phyloP scores from a whole-genome alignment of 2,329 filamentous ascomycete species.

The Exophiala mesophila region DNA sequence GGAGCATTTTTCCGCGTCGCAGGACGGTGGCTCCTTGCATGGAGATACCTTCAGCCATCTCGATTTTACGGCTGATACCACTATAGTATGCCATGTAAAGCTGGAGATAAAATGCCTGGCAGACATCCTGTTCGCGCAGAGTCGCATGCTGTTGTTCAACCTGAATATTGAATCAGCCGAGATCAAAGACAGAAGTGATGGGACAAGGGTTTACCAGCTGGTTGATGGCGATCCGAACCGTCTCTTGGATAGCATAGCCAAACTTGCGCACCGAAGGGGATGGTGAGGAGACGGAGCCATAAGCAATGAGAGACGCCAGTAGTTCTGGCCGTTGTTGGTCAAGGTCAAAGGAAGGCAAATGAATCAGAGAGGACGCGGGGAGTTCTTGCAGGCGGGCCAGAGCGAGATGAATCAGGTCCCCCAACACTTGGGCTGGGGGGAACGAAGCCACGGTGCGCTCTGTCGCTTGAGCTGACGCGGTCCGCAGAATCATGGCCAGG shows the following conservation, averaged over 20 bases:
- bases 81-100: conserved; percentile 36
- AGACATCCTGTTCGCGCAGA: conserved; percentile 3
- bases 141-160: conserved; percentile 4
- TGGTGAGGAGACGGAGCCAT: conserved; percentile 35
- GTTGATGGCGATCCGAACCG: conserved; percentile 30
- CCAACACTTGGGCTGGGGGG: conserved; percentile 37
- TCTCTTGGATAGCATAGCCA: conserved; percentile 40
- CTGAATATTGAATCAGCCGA: no score
- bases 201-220: neutral
- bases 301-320: conserved; percentile 35
- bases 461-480: neutral
- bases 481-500: neutral
- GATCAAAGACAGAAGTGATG: no score
- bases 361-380: conserved; percentile 33
- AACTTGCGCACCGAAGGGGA: conserved; percentile 37
- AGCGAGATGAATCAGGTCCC: conserved; percentile 37
- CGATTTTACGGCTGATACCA: conserved; percentile 35
- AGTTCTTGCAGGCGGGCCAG: conserved; percentile 28
- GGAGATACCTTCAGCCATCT: conserved; percentile 36
- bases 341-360: conserved; percentile 35
- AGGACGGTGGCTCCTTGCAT: conserved; percentile 36
- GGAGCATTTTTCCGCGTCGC: conserved; percentile 40
- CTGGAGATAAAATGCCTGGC: conserved; percentile 34
- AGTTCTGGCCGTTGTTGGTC: conserved; percentile 37
- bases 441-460: conserved; percentile 43